Base-by-base conservation (phyloP, 1,284 basidiomycete species). In the Trametes pubescens region DNA sequence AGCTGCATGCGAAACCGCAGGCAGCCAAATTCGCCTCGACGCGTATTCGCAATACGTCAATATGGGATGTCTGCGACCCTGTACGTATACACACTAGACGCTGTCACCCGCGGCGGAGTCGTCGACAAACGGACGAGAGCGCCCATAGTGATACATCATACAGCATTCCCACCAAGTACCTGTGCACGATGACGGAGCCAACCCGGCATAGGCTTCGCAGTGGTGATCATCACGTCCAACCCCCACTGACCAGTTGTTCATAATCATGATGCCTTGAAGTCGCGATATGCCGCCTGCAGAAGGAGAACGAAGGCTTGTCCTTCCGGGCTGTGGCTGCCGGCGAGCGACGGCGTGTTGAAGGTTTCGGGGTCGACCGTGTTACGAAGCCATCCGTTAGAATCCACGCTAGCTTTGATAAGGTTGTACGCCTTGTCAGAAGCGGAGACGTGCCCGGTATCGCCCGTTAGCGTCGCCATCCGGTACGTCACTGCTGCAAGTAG, bases 281-380 rank as follows among this genome's bases (percentile, higher is more conserved):
- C 85, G 21, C 80, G 74, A 74, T 83, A 86, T 6, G 89, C 89
- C 1, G 88, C 78, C 69, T 91, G 82, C 53, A 91, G 80, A 61
- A 91, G 75, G 13, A 92, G 72, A 10, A 90, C 81, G 70, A 93
- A 93, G 6, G 86, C 86, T 75, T 92, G 89, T 0, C 81, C 84
- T 72, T 86, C 84, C 5, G 84, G 83, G 63, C 84, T 87, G 49
- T 83, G 73, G 21, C 73, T 66, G 3, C 83, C 84, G 53, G 81
- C 74, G 2, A 69, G 56, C 11, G 77, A 78, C 7, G 79, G 78
- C 2, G 77, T 71, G 59, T 77, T 73, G 76, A 89, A 92, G 2
- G 81, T 80, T 51, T 83, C 71, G 0, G 91, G 91, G 71, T 92
- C 80, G 38, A 90, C 88, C 2, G 90, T 86, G 59, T 86, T 81